These are phyloP conservation scores for Rhizopogon rudus DNA, from an alignment of 768 basidiomycete genomes.

Conservation along the genomic window DNA sequence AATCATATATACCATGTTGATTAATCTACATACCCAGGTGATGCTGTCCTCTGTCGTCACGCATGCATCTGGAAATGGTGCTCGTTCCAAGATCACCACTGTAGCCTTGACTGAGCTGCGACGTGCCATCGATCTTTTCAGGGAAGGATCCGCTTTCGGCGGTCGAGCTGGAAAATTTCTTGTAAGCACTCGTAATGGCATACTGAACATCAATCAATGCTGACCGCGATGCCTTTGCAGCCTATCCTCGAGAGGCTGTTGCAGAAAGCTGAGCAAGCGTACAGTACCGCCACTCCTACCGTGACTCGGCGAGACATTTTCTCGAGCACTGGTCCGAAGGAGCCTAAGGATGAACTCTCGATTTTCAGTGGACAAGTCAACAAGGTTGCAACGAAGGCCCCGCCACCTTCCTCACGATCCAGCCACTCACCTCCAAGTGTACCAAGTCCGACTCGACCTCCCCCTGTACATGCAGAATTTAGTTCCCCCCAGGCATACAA, in stretches of 20 bases:
- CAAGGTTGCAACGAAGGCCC: constrained; percentile 47
- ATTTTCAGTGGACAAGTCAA: constrained; percentile 77
- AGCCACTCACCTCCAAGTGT: constrained; percentile 11
- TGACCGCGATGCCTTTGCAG: constrained; percentile 26
- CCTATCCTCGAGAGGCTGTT: constrained; percentile 62
- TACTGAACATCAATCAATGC: background rate
- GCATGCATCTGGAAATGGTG: constrained; percentile 41
- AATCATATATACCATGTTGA: constrained; percentile 1
- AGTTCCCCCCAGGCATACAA: constrained; percentile 28
- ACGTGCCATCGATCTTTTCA: constrained; percentile 59
- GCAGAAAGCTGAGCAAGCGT: constrained; percentile 53
- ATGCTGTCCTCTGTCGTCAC: constrained; percentile 78
- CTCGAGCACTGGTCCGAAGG: constrained; percentile 38
- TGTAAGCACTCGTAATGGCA: constrained; percentile 25
- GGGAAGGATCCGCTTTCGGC: constrained; percentile 54
- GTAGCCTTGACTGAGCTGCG: constrained; percentile 64
- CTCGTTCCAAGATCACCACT: constrained; percentile 59
- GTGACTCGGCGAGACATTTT: constrained; percentile 52
- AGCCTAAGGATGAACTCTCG: constrained; percentile 61
- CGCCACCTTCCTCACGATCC: constrained; percentile 8
- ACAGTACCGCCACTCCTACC: constrained; percentile 41
- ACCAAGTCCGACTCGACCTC: background rate
- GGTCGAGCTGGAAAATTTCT: constrained; percentile 69
- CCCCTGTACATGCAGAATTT: background rate
- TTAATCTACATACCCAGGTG: constrained; percentile 37